Percentiles rank a stretch among this genome's conserved stretches.
Conservation (phyloP, 73 alveolate genomes). For the Paramecium primaurelia region DNA sequence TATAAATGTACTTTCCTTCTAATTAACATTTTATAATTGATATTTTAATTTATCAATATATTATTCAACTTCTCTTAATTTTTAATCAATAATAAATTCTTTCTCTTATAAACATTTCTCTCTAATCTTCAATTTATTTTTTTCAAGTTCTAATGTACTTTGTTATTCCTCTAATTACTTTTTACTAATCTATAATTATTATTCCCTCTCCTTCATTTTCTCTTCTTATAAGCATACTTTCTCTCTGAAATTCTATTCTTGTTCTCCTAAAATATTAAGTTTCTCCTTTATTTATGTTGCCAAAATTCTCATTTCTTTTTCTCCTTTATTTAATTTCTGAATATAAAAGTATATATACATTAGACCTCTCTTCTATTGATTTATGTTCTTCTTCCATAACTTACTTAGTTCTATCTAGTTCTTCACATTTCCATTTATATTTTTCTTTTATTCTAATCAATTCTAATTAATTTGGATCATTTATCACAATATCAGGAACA, state of each 20-base stretch:
- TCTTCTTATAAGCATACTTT: background rate
- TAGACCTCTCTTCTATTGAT: background rate
- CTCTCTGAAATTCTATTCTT: background rate
- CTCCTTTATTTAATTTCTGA: slow-evolving; percentile 3
- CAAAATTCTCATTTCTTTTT: background rate
- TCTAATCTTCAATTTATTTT: background rate
- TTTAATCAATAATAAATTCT: background rate
- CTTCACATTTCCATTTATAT: slow-evolving; percentile 43
- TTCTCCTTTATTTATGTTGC: background rate
- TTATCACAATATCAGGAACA: background rate
- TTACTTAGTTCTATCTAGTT: background rate
- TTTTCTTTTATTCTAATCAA: slow-evolving; percentile 9
- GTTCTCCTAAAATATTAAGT: background rate
- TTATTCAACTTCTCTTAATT: background rate
- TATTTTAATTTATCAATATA: background rate
- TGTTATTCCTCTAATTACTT: background rate
- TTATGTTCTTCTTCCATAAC: background rate
- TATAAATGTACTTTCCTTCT: background rate
- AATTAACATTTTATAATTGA: background rate
- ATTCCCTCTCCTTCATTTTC: background rate
- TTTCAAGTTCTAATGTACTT: background rate
- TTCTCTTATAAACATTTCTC: background rate
- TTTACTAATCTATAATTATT: background rate
- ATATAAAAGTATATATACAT: background rate
- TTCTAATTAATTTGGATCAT: background rate